These are phyloP conservation scores for Inonotus obliquus DNA, from an alignment of 1,284 basidiomycete genomes.

Conservation along the genomic window DNA sequence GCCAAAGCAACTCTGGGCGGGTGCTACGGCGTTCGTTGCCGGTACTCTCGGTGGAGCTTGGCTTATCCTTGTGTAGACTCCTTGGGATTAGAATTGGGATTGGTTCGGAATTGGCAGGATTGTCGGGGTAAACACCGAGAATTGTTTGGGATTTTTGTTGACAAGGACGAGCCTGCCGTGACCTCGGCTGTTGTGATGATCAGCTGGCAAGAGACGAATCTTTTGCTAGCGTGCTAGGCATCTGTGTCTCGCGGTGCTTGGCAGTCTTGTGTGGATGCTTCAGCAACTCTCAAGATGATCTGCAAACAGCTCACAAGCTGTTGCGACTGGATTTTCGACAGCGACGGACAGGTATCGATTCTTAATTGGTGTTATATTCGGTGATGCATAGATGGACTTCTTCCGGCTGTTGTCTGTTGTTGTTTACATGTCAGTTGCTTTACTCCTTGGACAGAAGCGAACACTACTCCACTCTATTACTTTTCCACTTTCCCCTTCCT, in stretches of 20 bases:
- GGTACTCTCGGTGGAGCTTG: slow-evolving; percentile 19
- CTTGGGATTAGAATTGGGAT: neutral
- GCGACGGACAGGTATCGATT: neutral
- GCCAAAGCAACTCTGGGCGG: neutral
- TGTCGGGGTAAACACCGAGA: too few relatives aligned
- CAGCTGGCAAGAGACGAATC: too few relatives aligned
- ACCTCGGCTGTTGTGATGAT: neutral
- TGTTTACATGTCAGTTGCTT: neutral
- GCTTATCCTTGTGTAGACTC: slow-evolving; percentile 9
- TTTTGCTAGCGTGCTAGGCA: too few relatives aligned
- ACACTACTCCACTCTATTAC: neutral
- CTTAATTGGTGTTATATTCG: neutral
- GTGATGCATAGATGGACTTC: neutral
- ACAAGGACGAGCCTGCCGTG: too few relatives aligned
- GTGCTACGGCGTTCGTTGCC: slow-evolving; percentile 2
- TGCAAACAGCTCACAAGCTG: too few relatives aligned
- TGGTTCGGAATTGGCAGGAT: too few relatives aligned
- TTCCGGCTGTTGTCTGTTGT: neutral
- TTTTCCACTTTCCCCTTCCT: neutral
- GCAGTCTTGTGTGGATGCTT: neutral
- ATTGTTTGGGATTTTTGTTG: too few relatives aligned
- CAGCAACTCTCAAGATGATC: too few relatives aligned
- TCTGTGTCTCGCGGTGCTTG: neutral
- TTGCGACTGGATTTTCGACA: neutral
- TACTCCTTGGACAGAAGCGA: neutral